These are phyloP conservation scores for Clitopilus passeckerianus DNA, from an alignment of 768 basidiomycete genomes.

Conservation along the genomic window DNA sequence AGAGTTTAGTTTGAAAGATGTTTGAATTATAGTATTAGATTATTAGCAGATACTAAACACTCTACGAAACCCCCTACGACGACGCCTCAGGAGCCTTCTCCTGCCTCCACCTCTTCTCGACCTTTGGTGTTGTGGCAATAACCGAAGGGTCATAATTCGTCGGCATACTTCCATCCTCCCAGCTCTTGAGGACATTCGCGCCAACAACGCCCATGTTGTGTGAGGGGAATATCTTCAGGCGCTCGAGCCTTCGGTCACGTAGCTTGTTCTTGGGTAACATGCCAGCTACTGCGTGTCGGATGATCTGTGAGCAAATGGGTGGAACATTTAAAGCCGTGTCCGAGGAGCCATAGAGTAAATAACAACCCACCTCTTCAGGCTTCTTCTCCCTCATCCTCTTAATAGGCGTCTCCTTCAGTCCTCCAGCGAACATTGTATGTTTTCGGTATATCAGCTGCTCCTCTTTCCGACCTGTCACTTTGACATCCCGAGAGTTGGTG, in stretches of 20 bases:
- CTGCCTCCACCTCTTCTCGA: slow-evolving; percentile 25
- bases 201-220: slow-evolving; percentile 73
- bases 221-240: slow-evolving; percentile 85
- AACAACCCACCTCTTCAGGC: slow-evolving; percentile 76
- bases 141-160: slow-evolving; percentile 37
- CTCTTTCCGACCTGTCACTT: slow-evolving; percentile 86
- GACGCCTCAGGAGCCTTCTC: not conserved
- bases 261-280: slow-evolving; percentile 99
- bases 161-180: slow-evolving; percentile 76
- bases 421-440: slow-evolving; percentile 91
- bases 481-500: slow-evolving; percentile 79
- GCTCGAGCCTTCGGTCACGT: slow-evolving; percentile 79
- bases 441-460: slow-evolving; percentile 85
- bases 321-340: not conserved
- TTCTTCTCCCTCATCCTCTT: slow-evolving; percentile 77
- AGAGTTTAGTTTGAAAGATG: not conserved
- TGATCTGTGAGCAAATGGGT: slow-evolving; percentile 54
- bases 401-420: slow-evolving; percentile 88
- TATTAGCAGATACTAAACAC: not conserved
- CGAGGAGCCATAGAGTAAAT: not conserved
- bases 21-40: not conserved
- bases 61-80: not conserved
- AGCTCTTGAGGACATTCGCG: slow-evolving; percentile 74
- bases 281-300: slow-evolving; percentile 92
- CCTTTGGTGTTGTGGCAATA: slow-evolving; percentile 33